These are phyloP conservation scores for Barnettozyma sucrosica DNA, from an alignment of 805 yeast species.

Conservation along the genomic window DNA sequence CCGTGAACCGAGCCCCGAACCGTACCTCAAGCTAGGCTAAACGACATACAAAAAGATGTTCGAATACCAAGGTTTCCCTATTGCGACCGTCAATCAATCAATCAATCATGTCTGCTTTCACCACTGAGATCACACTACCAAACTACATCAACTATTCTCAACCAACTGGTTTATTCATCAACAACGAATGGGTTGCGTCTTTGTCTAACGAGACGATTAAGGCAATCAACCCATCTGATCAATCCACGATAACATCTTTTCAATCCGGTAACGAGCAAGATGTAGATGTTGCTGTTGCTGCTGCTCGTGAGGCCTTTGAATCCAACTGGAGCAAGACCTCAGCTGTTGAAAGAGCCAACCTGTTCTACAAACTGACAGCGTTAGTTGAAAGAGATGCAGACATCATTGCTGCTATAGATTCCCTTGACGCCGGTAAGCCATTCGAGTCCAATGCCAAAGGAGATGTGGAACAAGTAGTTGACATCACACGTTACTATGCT, in stretches of 20 bases:
- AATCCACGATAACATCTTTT: conserved; percentile 44
- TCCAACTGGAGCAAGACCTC: conserved; percentile 61
- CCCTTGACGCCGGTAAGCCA: conserved; percentile 76
- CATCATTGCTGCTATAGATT: conserved; percentile 60
- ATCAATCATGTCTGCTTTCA: neutral
- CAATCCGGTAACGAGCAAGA: conserved; percentile 18
- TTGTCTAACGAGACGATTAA: conserved; percentile 54
- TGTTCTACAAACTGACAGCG: conserved; percentile 58
- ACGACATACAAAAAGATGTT: neutral
- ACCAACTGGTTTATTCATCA: conserved; percentile 86
- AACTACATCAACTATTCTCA: conserved; percentile 61
- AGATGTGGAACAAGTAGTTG: conserved; percentile 59
- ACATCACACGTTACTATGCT: conserved; percentile 63
- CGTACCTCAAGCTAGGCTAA: neutral
- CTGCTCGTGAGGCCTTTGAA: conserved; percentile 58
- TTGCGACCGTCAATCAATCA: too few species aligned
- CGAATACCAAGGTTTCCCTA: too few species aligned
- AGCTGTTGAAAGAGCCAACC: conserved; percentile 49
- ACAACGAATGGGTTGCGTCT: conserved; percentile 69
- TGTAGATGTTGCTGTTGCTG: conserved; percentile 21
- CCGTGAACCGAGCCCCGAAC: neutral
- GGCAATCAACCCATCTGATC: conserved; percentile 54
- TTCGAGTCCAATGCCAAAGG: conserved; percentile 58
- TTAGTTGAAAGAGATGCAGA: conserved; percentile 60
- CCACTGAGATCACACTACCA: conserved; percentile 45